phyloP scores from a whole-genome alignment of 495 filamentous ascomycete genomes.

The Filosporella fistucella region DNA sequence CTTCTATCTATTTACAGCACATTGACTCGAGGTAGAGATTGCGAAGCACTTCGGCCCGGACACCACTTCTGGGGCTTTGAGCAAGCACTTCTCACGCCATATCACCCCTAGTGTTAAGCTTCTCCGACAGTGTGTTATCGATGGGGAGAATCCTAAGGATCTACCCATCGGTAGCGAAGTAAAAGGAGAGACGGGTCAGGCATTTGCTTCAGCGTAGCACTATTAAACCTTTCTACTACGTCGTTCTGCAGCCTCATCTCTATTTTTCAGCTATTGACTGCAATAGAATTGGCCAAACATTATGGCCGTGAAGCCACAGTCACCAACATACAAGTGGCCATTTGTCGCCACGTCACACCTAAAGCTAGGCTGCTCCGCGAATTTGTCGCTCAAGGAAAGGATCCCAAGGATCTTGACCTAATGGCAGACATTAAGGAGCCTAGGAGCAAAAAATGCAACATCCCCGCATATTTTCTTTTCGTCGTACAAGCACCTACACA shows the following conservation, averaged over 20 bases:
- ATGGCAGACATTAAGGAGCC: not conserved
- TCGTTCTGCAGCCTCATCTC: too few species aligned
- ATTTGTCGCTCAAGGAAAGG: not conserved
- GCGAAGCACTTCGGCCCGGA: constrained; percentile 13
- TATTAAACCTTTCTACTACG: too few species aligned
- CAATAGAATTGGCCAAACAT: too few species aligned
- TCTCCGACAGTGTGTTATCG: constrained; percentile 1
- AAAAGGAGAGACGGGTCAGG: too few species aligned
- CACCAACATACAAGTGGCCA: too few species aligned
- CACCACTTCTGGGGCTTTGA: not conserved
- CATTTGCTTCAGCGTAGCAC: too few species aligned
- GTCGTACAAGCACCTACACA: too few species aligned
- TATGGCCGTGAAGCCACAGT: too few species aligned
- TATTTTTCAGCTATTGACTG: too few species aligned
- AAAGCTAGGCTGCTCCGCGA: not conserved
- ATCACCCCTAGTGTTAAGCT: not conserved
- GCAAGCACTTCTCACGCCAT: not conserved
- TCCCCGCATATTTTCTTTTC: not conserved
- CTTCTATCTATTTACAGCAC: not conserved
- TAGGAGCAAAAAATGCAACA: not conserved
- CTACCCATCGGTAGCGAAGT: not conserved
- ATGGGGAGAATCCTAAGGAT: constrained; percentile 5
- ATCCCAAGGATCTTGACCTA: not conserved
- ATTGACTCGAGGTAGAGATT: constrained; percentile 8
- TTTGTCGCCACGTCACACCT: constrained; percentile 3